Conservation (phyloP, 768 basidiomycete genomes). For the Leccinum broughii region DNA sequence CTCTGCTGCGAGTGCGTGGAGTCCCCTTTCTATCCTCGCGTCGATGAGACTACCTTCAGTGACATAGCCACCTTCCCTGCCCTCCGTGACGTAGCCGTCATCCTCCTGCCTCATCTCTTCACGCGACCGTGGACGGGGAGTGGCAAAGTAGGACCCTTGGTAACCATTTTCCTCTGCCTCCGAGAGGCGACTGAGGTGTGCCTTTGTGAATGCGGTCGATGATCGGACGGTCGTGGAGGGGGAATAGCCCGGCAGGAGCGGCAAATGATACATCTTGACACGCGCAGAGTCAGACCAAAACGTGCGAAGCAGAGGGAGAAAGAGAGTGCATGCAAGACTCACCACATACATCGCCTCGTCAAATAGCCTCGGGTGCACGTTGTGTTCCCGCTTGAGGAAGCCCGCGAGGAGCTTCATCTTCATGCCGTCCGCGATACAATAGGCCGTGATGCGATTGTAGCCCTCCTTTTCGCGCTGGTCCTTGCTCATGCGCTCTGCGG, state of each 20-base stretch:
- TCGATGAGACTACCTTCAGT: constrained; percentile 33
- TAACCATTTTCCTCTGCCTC: constrained; percentile 92
- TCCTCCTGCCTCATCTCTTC: constrained; percentile 21
- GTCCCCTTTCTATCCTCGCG: constrained; percentile 7
- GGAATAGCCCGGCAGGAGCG: constrained; percentile 88
- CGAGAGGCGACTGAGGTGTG: constrained; percentile 67
- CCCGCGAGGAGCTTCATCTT: constrained; percentile 81
- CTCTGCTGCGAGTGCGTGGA: constrained; percentile 5
- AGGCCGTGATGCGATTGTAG: constrained; percentile 82
- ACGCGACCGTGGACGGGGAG: constrained; percentile 17
- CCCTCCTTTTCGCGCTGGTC: constrained; percentile 79
- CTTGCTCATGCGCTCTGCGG: constrained; percentile 88
- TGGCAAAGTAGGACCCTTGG: constrained; percentile 77
- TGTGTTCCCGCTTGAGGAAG: constrained; percentile 92
- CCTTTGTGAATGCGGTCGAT: constrained; percentile 60
- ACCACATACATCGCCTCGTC: constrained; percentile 95
- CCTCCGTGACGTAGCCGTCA: constrained; percentile 28
- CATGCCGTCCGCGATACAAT: constrained; percentile 84
- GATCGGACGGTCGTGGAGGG: constrained; percentile 85
- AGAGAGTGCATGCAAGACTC: constrained; percentile 32
- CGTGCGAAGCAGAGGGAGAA: not conserved
- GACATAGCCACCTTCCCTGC: constrained; percentile 61
- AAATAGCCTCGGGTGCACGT: constrained; percentile 80
- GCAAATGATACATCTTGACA: constrained; percentile 83
- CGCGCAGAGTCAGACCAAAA: constrained; percentile 1